Evolutionary conservation across 2,329 filamentous ascomycete genomes (phyloP).

Genomic region (Colletotrichum lindemuthianum): DNA sequence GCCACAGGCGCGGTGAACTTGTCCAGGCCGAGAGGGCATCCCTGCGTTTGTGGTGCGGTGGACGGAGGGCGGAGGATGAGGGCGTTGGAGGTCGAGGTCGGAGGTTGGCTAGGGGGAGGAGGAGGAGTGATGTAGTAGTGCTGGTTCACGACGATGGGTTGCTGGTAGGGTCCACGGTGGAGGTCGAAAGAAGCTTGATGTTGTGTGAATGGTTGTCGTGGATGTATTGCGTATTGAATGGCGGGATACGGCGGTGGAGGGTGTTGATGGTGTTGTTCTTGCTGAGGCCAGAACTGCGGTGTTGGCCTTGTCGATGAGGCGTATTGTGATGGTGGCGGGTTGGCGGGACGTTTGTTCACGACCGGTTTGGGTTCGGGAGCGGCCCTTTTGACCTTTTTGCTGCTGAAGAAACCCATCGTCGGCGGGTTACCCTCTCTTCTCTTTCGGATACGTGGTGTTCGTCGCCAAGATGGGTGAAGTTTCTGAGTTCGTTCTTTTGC

Average conservation of each 20-base stretch:
- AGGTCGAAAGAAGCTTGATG: constrained; percentile 36
- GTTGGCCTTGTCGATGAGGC: constrained; percentile 23
- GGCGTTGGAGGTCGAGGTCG: constrained; percentile 17
- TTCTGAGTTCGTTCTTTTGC: neutral
- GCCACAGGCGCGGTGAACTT: constrained; percentile 53
- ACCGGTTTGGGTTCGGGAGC: constrained; percentile 33
- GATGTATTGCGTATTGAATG: constrained; percentile 26
- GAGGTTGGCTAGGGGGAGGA: neutral
- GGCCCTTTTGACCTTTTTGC: constrained; percentile 39
- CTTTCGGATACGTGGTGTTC: neutral
- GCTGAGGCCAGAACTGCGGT: constrained; percentile 25
- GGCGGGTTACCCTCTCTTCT: constrained; percentile 3
- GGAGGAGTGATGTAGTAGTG: constrained; percentile 56
- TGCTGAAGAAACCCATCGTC: constrained; percentile 45
- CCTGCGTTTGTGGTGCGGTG: constrained; percentile 4
- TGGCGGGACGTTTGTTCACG: constrained; percentile 36
- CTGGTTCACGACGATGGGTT: constrained; percentile 62
- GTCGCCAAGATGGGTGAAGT: neutral
- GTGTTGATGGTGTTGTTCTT: constrained; percentile 12
- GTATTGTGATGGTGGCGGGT: constrained; percentile 13
- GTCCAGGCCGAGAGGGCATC: constrained; percentile 41
- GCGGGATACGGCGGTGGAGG: constrained; percentile 18
- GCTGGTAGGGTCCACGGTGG: constrained; percentile 33
- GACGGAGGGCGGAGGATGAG: constrained; percentile 23
- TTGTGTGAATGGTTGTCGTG: constrained; percentile 38